Base-by-base conservation (phyloP, 164 flowering plant species). In the Chimonanthus praecox region DNA sequence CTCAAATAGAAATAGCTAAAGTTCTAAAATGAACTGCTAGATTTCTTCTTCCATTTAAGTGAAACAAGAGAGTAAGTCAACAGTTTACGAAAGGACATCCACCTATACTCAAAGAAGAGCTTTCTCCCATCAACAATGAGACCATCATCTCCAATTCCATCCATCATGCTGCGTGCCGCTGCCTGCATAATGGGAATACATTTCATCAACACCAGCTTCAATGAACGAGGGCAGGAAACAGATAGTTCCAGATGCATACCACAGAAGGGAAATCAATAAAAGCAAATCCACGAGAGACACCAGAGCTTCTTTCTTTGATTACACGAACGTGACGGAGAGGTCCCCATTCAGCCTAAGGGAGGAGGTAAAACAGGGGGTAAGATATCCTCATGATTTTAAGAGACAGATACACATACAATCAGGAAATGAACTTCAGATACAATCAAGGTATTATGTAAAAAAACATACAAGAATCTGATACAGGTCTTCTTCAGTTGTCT, bases 291-390 rank as follows among this genome's bases (percentile, higher is more conserved):
- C 98, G 94, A 49, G 99, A 96, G 49, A 87, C 72, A 64, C 99
- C 97, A 75, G 98, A 96, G 79, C 76, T 92, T 70, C 97, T 82
- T 81, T 96, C 98, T 84, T 88, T 94, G 68, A 96, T 96, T 47
- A 96, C 92, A 75, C 99, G 95, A 2, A 94, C 97, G 84, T 96
- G 97, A 67, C 97, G 97, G 75, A 96, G n/a, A n/a, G 99, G 99
- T 16, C 94, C 98, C 99, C 99, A 96, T 77, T 96, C 98, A 85
- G 94, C 94, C 99, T 96, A 72, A 71, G 33, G 68, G 60, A 33
- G 49, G 8, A 65, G 3, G 18, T n/a, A 45, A 54, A 18, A 9
- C 5, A 47, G 58, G 4, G 60, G 33, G 58, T 3, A 54, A 54
- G 60, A 54, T 54, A 33, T 33, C 33, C 60, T 47, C 7, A 33